Percentiles rank a stretch among this genome's conserved stretches.
phyloP scores from a whole-genome alignment of 2,329 filamentous ascomycete genomes.

The Aspergillus udagawae region DNA sequence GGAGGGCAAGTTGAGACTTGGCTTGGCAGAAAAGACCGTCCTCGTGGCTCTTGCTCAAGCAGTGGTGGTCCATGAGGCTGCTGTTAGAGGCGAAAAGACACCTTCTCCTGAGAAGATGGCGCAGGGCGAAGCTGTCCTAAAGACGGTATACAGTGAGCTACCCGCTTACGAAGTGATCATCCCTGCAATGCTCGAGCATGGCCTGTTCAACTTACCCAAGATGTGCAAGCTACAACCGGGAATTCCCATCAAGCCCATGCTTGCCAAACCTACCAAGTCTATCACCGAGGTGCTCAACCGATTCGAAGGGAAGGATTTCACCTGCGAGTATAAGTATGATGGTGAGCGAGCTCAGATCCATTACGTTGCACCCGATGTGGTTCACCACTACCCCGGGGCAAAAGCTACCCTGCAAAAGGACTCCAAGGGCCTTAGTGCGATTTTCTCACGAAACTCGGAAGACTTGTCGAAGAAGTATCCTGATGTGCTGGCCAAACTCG shows the following conservation, averaged over 20 bases:
- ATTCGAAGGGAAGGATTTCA: slow-evolving; percentile 92
- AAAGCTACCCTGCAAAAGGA: slow-evolving; percentile 62
- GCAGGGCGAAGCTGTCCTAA: slow-evolving; percentile 79
- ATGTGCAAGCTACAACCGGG: slow-evolving; percentile 89
- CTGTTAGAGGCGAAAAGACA: slow-evolving; percentile 61
- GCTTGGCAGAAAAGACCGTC: slow-evolving; percentile 87
- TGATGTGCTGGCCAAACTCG: slow-evolving; percentile 83
- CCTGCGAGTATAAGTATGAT: slow-evolving; percentile 99
- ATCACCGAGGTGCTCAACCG: slow-evolving; percentile 96
- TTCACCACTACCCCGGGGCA: slow-evolving; percentile 63
- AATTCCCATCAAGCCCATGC: slow-evolving; percentile 94
- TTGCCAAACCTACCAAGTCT: slow-evolving; percentile 96
- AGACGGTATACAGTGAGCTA: slow-evolving; percentile 88
- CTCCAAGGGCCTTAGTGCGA: slow-evolving; percentile 72
- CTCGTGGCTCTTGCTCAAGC: slow-evolving; percentile 87
- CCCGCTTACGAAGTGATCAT: slow-evolving; percentile 95
- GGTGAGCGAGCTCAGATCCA: slow-evolving; percentile 98
- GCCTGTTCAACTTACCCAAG: slow-evolving; percentile 76
- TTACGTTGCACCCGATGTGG: slow-evolving; percentile 79
- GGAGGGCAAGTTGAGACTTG: slow-evolving; percentile 88
- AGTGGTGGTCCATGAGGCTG: slow-evolving; percentile 75
- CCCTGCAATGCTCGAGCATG: slow-evolving; percentile 80
- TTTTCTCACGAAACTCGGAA: slow-evolving; percentile 97
- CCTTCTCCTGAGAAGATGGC: slow-evolving; percentile 74
- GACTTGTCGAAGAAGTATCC: slow-evolving; percentile 97